Percentiles rank a stretch among this genome's conserved stretches.
phyloP scores from a whole-genome alignment of 129 eudicot genomes.

The Chrysanthemum seticuspe region DNA sequence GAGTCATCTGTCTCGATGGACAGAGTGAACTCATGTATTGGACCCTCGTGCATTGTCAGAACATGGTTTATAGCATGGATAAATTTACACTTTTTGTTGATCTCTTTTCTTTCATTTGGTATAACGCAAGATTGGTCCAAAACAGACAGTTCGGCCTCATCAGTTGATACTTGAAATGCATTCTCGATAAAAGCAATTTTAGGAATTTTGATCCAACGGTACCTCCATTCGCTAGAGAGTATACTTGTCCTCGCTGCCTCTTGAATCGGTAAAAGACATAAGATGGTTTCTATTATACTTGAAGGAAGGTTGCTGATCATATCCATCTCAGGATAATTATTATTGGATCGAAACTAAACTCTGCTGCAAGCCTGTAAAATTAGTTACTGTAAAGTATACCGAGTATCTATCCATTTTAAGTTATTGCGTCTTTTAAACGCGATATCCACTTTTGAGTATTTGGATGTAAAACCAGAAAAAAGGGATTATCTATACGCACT shows the following conservation, averaged over 20 bases:
- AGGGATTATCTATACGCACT: too few species aligned
- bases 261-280: not conserved
- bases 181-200: conserved; percentile 1
- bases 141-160: not conserved
- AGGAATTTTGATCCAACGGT: conserved; percentile 4
- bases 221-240: conserved; percentile 3
- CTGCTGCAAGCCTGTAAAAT: not conserved
- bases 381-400: not conserved
- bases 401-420: too few species aligned
- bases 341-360: not conserved
- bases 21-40: conserved; percentile 3
- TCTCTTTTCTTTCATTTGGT: not conserved
- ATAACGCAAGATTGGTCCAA: not conserved
- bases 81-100: not conserved
- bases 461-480: too few species aligned
- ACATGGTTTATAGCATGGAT: conserved; percentile 6
- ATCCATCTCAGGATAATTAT: not conserved
- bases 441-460: too few species aligned
- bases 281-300: not conserved
- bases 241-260: conserved; percentile 6
- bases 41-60: conserved; percentile 10
- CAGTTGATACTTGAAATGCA: conserved; percentile 4
- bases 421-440: too few species aligned
- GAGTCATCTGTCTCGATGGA: not conserved
- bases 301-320: not conserved